Conservation (phyloP, 306 rosid genomes). For the Begonia masoniana region DNA sequence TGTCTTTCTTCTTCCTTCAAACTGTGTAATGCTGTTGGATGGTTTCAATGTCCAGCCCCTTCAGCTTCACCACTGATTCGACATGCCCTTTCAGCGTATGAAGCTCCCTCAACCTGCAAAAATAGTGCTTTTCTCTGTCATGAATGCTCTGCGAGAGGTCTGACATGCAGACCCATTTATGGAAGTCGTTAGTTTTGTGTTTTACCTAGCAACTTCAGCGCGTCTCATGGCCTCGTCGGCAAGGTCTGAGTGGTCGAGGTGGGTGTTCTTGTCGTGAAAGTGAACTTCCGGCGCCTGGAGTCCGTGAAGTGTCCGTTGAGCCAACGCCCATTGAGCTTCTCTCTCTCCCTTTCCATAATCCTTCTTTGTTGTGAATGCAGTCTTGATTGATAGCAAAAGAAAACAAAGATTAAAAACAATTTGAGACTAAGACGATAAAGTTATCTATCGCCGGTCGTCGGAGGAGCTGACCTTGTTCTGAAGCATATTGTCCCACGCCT, state of each 20-base stretch:
- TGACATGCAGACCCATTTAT: background rate
- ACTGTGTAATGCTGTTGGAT: slow-evolving; percentile 1
- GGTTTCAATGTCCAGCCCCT: slow-evolving; percentile 1
- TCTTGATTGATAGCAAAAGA: background rate
- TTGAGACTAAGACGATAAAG: too few species aligned
- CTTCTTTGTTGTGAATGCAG: background rate
- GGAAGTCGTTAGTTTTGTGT: background rate
- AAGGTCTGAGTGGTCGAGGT: background rate
- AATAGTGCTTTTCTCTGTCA: background rate
- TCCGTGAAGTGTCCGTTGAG: slow-evolving; percentile 1
- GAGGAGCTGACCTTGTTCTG: background rate
- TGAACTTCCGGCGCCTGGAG: background rate
- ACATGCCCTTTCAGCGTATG: background rate
- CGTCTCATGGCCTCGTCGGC: background rate
- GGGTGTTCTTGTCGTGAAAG: background rate
- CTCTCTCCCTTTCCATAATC: slow-evolving; percentile 1
- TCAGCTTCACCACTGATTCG: slow-evolving; percentile 1
- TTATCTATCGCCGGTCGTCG: too few species aligned
- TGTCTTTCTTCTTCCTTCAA: background rate
- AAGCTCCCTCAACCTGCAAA: slow-evolving; percentile 1
- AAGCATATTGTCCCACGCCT: background rate
- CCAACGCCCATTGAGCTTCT: slow-evolving; percentile 1
- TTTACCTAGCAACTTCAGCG: slow-evolving; percentile 1
- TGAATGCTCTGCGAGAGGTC: background rate
- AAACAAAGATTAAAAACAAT: background rate